phyloP scores from a whole-genome alignment of 306 rosid genomes.

The Cicer pinnatifidum region DNA sequence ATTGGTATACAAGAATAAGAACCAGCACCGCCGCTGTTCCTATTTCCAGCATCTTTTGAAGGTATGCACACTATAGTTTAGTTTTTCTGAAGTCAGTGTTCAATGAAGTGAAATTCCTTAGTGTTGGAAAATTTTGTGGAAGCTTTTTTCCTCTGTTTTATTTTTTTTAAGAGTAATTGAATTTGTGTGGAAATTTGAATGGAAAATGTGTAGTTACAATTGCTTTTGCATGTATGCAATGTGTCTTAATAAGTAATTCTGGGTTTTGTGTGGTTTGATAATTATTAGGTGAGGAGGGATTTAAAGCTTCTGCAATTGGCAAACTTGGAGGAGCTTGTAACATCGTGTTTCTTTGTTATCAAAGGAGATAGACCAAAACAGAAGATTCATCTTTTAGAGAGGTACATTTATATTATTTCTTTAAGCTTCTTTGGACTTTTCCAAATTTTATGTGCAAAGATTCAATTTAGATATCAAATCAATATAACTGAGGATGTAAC shows the following conservation, averaged over 20 bases:
- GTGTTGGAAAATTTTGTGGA: neutral
- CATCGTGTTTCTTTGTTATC: constrained; percentile 68
- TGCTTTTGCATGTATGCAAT: constrained; percentile 12
- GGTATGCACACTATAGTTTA: constrained; percentile 48
- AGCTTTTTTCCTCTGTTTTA: neutral
- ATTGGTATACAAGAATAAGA: constrained; percentile 84
- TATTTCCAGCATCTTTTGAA: constrained; percentile 79
- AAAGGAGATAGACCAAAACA: constrained; percentile 76
- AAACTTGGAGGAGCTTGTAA: constrained; percentile 73
- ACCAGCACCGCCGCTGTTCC: constrained; percentile 84
- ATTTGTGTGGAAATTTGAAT: neutral
- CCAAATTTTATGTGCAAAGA: neutral
- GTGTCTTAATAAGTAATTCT: neutral
- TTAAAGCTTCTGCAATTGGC: constrained; percentile 62
- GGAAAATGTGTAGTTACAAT: neutral
- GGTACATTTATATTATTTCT: constrained; percentile 49
- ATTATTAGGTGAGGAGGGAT: constrained; percentile 79
- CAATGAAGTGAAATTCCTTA: constrained; percentile 6
- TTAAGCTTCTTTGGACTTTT: neutral
- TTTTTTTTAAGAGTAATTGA: constrained; percentile 7
- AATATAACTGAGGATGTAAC: neutral
- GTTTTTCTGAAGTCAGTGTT: neutral
- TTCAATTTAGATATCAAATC: constrained; percentile 6
- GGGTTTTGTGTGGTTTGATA: constrained; percentile 28
- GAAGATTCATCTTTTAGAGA: constrained; percentile 78